Percentiles rank a stretch among this genome's conserved stretches.
Evolutionary conservation across 768 basidiomycete genomes (phyloP).

Genomic region (Suillus spraguei): DNA sequence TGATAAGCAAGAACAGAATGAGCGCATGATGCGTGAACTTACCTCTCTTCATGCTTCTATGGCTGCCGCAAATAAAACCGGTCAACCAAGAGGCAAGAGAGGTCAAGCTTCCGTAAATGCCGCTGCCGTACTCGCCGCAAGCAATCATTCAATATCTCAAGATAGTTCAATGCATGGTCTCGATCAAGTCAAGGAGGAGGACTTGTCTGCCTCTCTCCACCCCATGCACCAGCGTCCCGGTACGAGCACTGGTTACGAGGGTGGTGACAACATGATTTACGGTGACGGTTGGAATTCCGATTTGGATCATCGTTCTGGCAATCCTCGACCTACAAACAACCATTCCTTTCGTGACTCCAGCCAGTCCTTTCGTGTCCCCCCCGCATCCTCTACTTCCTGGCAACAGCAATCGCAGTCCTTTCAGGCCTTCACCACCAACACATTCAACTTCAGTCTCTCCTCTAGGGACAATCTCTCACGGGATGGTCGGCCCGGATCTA

Average conservation of each 20-base stretch:
- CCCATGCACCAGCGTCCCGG: slow-evolving; percentile 59
- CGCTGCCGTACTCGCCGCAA: slow-evolving; percentile 20
- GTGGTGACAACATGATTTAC: slow-evolving; percentile 36
- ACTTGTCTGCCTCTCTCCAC: slow-evolving; percentile 29
- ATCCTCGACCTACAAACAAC: slow-evolving; percentile 41
- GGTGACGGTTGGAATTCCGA: slow-evolving; percentile 39
- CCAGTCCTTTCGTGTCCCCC: slow-evolving; percentile 81
- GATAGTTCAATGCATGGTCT: slow-evolving; percentile 22
- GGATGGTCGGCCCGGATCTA: slow-evolving; percentile 48
- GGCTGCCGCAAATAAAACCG: slow-evolving; percentile 53
- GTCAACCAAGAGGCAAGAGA: slow-evolving; percentile 42
- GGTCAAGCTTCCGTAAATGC: slow-evolving; percentile 27
- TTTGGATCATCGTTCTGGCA: slow-evolving; percentile 39
- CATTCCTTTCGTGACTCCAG: slow-evolving; percentile 81
- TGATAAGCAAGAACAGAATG: slow-evolving; percentile 89
- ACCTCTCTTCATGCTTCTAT: slow-evolving; percentile 82
- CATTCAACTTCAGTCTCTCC: slow-evolving; percentile 49
- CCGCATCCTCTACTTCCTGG: slow-evolving; percentile 41
- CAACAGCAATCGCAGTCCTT: slow-evolving; percentile 65
- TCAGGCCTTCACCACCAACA: slow-evolving; percentile 55
- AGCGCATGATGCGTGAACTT: slow-evolving; percentile 89
- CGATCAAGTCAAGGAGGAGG: slow-evolving; percentile 46
- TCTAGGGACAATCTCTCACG: slow-evolving; percentile 29
- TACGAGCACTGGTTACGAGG: slow-evolving; percentile 76
- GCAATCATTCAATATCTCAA: slow-evolving; percentile 23